Percentiles rank a stretch among this genome's conserved stretches.
These are phyloP conservation scores for Senecio squalidus DNA, from an alignment of 140 eudicot genomes.

Conservation along the genomic window DNA sequence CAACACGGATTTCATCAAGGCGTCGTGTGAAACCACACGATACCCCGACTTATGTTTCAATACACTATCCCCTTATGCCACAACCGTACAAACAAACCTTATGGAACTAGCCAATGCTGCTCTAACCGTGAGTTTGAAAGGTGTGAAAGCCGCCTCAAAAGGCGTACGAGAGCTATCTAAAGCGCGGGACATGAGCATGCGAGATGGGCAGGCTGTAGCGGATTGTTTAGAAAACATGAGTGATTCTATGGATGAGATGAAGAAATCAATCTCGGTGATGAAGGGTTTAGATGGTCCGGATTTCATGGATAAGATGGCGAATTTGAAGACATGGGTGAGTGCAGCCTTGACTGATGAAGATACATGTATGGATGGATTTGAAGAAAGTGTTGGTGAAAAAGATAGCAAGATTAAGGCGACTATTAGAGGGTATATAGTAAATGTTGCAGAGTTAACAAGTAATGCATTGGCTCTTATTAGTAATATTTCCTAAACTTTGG, in stretches of 20 bases:
- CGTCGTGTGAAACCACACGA: constrained; percentile 33
- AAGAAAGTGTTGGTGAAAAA: constrained; percentile 18
- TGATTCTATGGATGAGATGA: constrained; percentile 36
- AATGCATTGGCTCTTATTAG: constrained; percentile 45
- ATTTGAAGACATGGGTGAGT: constrained; percentile 48
- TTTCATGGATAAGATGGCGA: constrained; percentile 30
- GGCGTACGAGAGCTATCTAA: constrained; percentile 16
- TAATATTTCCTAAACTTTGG: constrained; percentile 20
- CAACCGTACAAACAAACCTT: constrained; percentile 21
- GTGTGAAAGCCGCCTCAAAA: constrained; percentile 25
- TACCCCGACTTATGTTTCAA: constrained; percentile 31
- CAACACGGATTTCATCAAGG: constrained; percentile 26
- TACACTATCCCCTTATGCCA: constrained; percentile 26
- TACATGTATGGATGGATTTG: constrained; percentile 48
- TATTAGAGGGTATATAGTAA: constrained; percentile 28
- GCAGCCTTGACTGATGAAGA: constrained; percentile 46
- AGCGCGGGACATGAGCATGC: constrained; percentile 23
- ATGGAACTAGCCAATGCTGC: constrained; percentile 34
- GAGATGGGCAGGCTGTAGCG: constrained; percentile 28
- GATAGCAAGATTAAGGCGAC: constrained; percentile 19
- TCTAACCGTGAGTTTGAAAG: constrained; percentile 20
- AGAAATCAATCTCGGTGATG: constrained; percentile 33
- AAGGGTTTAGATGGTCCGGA: constrained; percentile 32
- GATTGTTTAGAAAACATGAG: constrained; percentile 36
- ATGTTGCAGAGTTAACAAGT: constrained; percentile 41